Conservation (phyloP, 1,284 basidiomycete genomes). For the Mrakiaceae sp. region DNA sequence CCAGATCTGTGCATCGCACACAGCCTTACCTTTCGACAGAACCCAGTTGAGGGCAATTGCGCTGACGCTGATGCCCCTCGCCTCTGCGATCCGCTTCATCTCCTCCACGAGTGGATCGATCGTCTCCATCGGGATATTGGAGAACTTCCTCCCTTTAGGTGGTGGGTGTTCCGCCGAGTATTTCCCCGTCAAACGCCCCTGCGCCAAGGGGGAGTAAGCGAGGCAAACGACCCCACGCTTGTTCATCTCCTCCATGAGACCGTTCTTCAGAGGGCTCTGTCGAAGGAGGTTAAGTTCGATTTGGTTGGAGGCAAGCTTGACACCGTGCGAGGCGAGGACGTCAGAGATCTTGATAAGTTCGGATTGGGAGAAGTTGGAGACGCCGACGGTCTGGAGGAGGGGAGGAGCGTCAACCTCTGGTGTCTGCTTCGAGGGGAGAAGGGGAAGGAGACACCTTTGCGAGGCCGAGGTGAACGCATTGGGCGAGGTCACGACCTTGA, state of each 20-base stretch:
- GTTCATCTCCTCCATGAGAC: slow-evolving; percentile 29
- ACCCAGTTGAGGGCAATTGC: slow-evolving; percentile 35
- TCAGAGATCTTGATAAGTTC: slow-evolving; percentile 25
- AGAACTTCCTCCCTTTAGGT: slow-evolving; percentile 22
- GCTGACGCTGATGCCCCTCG: slow-evolving; percentile 26
- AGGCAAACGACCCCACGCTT: slow-evolving; percentile 28
- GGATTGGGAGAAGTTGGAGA: slow-evolving; percentile 8
- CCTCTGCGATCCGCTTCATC: slow-evolving; percentile 26
- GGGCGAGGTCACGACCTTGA: slow-evolving; percentile 25
- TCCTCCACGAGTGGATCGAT: slow-evolving; percentile 29
- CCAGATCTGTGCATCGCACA: background rate
- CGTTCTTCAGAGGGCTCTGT: slow-evolving; percentile 26
- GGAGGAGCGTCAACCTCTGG: background rate
- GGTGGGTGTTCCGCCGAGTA: slow-evolving; percentile 28
- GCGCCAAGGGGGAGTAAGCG: slow-evolving; percentile 32
- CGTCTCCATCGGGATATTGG: slow-evolving; percentile 25
- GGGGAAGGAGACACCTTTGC: slow-evolving; percentile 18
- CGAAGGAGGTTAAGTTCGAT: slow-evolving; percentile 31
- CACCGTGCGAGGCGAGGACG: slow-evolving; percentile 24
- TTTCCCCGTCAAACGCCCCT: slow-evolving; percentile 33
- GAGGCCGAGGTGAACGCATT: slow-evolving; percentile 28
- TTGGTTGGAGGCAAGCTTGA: slow-evolving; percentile 31
- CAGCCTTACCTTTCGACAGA: slow-evolving; percentile 26
- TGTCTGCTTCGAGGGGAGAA: background rate
- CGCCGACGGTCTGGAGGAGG: background rate